These are phyloP conservation scores for Fusarium caatingaense DNA, from an alignment of 2,329 filamentous ascomycete species.

Conservation along the genomic window DNA sequence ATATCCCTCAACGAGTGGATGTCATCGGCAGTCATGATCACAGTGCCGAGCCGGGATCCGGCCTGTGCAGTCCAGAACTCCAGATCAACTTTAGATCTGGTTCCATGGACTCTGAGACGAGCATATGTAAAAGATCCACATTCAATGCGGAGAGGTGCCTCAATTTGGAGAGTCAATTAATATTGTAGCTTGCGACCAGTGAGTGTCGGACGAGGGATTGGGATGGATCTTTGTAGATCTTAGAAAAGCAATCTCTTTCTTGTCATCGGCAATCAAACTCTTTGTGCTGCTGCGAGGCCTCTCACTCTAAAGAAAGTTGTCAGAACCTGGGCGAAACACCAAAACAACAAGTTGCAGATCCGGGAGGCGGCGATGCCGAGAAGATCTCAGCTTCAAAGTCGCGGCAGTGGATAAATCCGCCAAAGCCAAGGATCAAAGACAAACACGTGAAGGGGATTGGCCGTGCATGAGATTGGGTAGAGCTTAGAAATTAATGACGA, in stretches of 20 bases:
- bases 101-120: constrained; percentile 1
- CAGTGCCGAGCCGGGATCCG: constrained; percentile 20
- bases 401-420: constrained; percentile 10
- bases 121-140: constrained; percentile 17
- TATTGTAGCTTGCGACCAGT: neutral
- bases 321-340: constrained; percentile 12
- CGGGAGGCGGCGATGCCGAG: constrained; percentile 37
- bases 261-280: neutral
- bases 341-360: constrained; percentile 34
- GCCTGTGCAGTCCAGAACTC: constrained; percentile 1
- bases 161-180: neutral
- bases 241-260: neutral
- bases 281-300: neutral
- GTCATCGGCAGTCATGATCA: constrained; percentile 13
- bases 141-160: constrained; percentile 15
- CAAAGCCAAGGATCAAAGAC: neutral
- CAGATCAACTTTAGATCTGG: constrained; percentile 20
- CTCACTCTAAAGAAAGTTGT: neutral
- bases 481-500: constrained; percentile 31
- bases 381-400: constrained; percentile 21
- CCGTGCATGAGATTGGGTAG: constrained; percentile 10
- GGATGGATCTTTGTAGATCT: neutral
- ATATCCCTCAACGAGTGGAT: constrained; percentile 2
- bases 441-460: constrained; percentile 9
- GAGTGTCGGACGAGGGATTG: neutral